Evolutionary conservation across 768 basidiomycete species (phyloP).

Genomic region (Cystobasidium tubakii): DNA sequence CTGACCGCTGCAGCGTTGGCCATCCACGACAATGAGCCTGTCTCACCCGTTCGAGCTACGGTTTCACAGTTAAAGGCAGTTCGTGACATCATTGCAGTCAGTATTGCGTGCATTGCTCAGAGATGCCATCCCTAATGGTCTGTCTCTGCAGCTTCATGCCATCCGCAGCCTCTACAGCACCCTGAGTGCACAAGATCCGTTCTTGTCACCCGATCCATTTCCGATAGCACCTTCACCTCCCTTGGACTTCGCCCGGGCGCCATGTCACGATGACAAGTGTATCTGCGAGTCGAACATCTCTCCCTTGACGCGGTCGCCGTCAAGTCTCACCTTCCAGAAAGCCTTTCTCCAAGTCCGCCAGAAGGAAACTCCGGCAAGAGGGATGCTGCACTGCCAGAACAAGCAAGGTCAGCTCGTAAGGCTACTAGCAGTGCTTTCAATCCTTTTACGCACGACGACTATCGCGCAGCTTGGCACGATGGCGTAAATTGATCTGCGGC

Average conservation of each 20-base stretch:
- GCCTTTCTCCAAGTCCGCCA: neutral
- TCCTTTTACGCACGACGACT: slow-evolving; percentile 1
- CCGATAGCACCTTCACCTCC: slow-evolving; percentile 38
- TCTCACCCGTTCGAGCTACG: neutral
- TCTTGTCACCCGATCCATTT: slow-evolving; percentile 37
- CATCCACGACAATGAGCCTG: neutral
- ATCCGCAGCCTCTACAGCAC: slow-evolving; percentile 26
- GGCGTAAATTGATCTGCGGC: neutral
- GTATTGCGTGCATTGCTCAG: neutral
- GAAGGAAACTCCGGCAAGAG: neutral
- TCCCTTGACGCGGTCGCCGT: slow-evolving; percentile 36
- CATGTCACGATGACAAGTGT: slow-evolving; percentile 41
- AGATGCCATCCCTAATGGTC: neutral
- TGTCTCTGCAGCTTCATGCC: slow-evolving; percentile 32
- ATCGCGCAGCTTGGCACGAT: slow-evolving; percentile 13
- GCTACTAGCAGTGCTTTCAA: neutral
- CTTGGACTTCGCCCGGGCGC: slow-evolving; percentile 35
- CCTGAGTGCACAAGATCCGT: slow-evolving; percentile 30
- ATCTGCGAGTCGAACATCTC: slow-evolving; percentile 41
- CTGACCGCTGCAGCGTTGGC: slow-evolving; percentile 10
- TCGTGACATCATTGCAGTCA: neutral
- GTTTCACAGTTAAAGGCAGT: neutral
- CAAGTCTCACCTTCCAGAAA: neutral
- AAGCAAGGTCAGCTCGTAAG: neutral
- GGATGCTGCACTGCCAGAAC: neutral